These are phyloP conservation scores for Phytophthora melonis DNA, from an alignment of 352 stramenopile species.

Conservation along the genomic window DNA sequence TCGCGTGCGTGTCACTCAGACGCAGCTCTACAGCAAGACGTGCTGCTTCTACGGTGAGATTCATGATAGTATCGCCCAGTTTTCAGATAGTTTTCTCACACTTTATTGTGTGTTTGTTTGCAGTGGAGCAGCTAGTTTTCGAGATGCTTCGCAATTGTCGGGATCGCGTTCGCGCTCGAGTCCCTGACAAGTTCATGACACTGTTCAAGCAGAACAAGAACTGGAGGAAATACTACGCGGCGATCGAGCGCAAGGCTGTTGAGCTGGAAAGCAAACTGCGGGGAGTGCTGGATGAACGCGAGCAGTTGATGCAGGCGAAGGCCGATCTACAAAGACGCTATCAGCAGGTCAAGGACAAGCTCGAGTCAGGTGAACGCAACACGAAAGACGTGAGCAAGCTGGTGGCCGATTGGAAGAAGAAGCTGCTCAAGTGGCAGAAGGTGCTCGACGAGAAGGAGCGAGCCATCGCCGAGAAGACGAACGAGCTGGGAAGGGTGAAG, in stretches of 20 bases:
- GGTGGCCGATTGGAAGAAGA: slow-evolving; percentile 61
- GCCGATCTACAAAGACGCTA: slow-evolving; percentile 31
- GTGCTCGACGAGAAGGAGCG: slow-evolving; percentile 55
- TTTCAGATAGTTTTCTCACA: background rate
- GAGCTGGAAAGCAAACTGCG: slow-evolving; percentile 49
- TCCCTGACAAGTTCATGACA: slow-evolving; percentile 59
- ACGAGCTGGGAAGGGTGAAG: slow-evolving; percentile 37
- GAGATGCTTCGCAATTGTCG: slow-evolving; percentile 68
- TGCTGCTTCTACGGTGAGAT: slow-evolving; percentile 60
- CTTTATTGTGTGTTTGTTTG: background rate
- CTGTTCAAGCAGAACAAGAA: slow-evolving; percentile 83
- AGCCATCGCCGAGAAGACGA: slow-evolving; percentile 36
- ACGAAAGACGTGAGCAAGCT: slow-evolving; percentile 50
- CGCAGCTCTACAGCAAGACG: slow-evolving; percentile 44
- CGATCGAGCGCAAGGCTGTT: slow-evolving; percentile 55
- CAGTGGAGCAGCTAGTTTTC: slow-evolving; percentile 73
- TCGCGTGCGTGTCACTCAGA: slow-evolving; percentile 32
- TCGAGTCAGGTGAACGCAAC: slow-evolving; percentile 31
- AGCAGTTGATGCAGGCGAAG: slow-evolving; percentile 44
- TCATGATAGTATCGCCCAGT: background rate
- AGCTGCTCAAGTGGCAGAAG: slow-evolving; percentile 61
- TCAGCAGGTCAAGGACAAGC: slow-evolving; percentile 29
- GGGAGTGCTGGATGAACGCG: slow-evolving; percentile 42
- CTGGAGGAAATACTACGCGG: slow-evolving; percentile 75
- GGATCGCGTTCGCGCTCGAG: slow-evolving; percentile 54